Percentiles rank a stretch among this genome's conserved stretches.
Evolutionary conservation across 2,329 filamentous ascomycete species (phyloP).

Genomic region (Diaporthe caulivora): DNA sequence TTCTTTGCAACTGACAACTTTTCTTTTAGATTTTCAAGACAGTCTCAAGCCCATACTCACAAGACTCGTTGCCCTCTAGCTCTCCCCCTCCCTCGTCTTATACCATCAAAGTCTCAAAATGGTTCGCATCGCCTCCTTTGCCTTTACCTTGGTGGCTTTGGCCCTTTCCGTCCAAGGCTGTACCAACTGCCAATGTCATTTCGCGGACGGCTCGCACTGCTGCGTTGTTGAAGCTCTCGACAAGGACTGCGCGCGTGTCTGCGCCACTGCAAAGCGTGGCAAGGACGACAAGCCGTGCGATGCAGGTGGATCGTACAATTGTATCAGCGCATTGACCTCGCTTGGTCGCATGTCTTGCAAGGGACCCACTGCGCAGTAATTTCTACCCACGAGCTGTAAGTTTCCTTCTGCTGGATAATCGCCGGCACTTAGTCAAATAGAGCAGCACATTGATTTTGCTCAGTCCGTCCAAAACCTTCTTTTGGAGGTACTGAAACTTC

Average conservation of each 20-base stretch:
- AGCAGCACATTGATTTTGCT: background rate
- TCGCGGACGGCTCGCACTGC: conserved; percentile 3
- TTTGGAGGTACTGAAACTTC: background rate
- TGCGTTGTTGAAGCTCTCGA: background rate
- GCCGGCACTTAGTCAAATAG: background rate
- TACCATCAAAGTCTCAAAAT: background rate
- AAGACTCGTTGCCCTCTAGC: background rate
- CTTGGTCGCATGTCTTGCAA: background rate
- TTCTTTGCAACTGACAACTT: background rate
- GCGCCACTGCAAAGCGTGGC: background rate
- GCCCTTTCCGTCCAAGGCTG: conserved; percentile 1
- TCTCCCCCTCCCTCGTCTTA: background rate
- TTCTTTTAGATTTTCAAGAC: background rate
- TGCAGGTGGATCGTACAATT: conserved; percentile 1
- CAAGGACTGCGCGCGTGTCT: conserved; percentile 1
- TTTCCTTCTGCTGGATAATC: background rate
- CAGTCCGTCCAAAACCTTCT: background rate
- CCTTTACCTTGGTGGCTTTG: background rate
- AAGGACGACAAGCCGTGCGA: conserved; percentile 10
- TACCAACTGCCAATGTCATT: conserved; percentile 1
- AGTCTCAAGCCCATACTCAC: background rate
- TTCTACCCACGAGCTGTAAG: background rate
- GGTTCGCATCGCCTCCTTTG: conserved; percentile 1
- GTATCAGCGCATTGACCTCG: background rate
- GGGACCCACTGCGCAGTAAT: background rate